Evolutionary conservation across 164 flowering plant species (phyloP), one percentile per base, ranked within the genome.

Genomic region (Stephania japonica): DNA sequence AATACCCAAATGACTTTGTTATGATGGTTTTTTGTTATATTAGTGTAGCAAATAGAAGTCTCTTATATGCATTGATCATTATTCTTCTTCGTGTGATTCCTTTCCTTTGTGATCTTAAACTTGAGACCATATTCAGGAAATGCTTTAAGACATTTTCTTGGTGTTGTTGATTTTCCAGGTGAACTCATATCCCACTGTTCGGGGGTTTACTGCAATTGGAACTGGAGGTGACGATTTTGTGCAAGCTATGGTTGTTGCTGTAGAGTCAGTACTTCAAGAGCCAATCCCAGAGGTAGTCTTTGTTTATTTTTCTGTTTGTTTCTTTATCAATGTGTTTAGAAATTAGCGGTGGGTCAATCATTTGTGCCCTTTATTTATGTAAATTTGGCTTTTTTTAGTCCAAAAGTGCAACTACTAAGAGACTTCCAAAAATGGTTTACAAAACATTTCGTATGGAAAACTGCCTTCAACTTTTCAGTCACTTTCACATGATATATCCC

Each of bases 161-260:
- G 43, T 23, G 8, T 7, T 47, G 25, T 72, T 69, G 7, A 65
- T 59, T 72, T 70, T 1, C 69, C 81, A 90, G 97, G 95, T 92
- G 19, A 90, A 92, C 72, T 80, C 91, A 47, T 95, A 93, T 84
- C 99, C 99, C 41, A 93, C 91, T 8, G 93, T 83, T 71, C 86
- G 99, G 79, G 97, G 97, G 26, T 95, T 95, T 84, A 95, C 99
- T 16, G 99, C 99, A 21, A 95, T 95, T 80, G 99, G 99, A 75
- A 90, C 92, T 10, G 98, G 98, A 27, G 98, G 99, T 44, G 96
- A 95, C 77, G 99, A 95, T 83, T 95, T 95, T 81, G 98, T 95
- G 75, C 98, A 93, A 70, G 83, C 99, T 70, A 95, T 95, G 99
- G 90, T 92, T 72, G 84, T 90, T 83, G 99, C 97, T 65, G 98